A percentile compares a stretch with the other conserved stretches of the same genome.
Evolutionary conservation across 1,284 basidiomycete genomes (phyloP).

Genomic region (Taiwanofungus camphoratus): DNA sequence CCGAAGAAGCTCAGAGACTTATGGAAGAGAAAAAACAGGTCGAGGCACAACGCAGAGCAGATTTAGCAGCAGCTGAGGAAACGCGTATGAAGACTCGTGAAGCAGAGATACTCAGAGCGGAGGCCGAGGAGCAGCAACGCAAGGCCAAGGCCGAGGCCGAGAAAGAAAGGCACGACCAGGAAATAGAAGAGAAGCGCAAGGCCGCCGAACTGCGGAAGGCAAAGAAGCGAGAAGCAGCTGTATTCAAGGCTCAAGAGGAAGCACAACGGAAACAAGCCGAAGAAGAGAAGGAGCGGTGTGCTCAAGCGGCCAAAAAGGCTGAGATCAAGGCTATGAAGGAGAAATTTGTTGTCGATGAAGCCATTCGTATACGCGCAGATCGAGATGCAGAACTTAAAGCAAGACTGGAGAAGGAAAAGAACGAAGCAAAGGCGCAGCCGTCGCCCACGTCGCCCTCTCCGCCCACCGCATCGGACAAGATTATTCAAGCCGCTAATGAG

Average conservation of each 20-base stretch:
- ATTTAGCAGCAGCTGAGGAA: conserved; percentile 1
- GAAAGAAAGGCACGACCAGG: not conserved
- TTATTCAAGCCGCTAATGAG: no score
- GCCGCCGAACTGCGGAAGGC: not conserved
- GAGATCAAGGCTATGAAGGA: conserved; percentile 2
- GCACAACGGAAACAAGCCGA: not conserved
- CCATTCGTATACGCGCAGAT: not conserved
- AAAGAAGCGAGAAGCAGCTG: not conserved
- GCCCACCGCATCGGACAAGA: no score
- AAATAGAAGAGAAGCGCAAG: conserved; percentile 4
- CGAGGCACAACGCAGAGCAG: not conserved
- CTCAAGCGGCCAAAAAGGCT: not conserved
- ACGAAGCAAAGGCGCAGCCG: conserved; percentile 1
- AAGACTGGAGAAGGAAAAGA: conserved; percentile 11
- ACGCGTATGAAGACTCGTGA: not conserved
- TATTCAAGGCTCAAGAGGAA: not conserved
- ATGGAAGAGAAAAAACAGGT: conserved; percentile 2
- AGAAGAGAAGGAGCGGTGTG: not conserved
- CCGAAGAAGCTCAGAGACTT: conserved; percentile 6
- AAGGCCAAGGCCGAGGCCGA: conserved; percentile 1
- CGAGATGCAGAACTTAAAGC: conserved; percentile 7
- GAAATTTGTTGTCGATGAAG: no score
- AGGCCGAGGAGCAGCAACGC: not conserved
- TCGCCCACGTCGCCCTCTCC: not conserved
- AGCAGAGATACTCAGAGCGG: not conserved